Conservation (phyloP, 2,329 filamentous ascomycete genomes). For the Cladosporium sp. region DNA sequence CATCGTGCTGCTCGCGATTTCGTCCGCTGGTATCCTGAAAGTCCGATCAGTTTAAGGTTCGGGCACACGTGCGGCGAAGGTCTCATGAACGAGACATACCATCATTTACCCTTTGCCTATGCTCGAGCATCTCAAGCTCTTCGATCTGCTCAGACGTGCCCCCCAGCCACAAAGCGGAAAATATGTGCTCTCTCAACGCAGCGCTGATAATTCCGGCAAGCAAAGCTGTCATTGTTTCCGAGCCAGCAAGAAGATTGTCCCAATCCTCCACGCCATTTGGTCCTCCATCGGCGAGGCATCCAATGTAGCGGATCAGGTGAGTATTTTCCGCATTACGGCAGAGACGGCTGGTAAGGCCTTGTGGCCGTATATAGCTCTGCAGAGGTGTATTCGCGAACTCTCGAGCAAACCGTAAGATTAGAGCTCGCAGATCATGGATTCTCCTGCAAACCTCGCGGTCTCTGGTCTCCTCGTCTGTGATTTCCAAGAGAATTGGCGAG, state of each 20-base stretch:
- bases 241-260: slow-evolving; percentile 20
- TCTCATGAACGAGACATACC: slow-evolving; percentile 21
- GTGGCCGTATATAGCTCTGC: neutral
- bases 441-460: slow-evolving; percentile 4
- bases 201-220: slow-evolving; percentile 26
- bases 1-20: slow-evolving; percentile 17
- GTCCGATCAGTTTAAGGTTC: slow-evolving; percentile 10
- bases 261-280: slow-evolving; percentile 21
- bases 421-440: neutral
- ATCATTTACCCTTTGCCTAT: slow-evolving; percentile 37
- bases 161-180: slow-evolving; percentile 27
- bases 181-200: slow-evolving; percentile 30
- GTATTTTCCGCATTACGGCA: neutral
- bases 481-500: neutral
- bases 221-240: slow-evolving; percentile 20
- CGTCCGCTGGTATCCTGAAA: slow-evolving; percentile 26
- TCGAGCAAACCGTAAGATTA: neutral
- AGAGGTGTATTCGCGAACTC: neutral
- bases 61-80: neutral
- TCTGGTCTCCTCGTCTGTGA: neutral
- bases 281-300: slow-evolving; percentile 29
- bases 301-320: slow-evolving; percentile 25
- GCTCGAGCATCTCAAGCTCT: slow-evolving; percentile 35
- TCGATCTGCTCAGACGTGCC: slow-evolving; percentile 14
- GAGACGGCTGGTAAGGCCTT: neutral